Evolutionary conservation across 345 rosid genomes (phyloP).

Genomic region (Luvunga scandens): DNA sequence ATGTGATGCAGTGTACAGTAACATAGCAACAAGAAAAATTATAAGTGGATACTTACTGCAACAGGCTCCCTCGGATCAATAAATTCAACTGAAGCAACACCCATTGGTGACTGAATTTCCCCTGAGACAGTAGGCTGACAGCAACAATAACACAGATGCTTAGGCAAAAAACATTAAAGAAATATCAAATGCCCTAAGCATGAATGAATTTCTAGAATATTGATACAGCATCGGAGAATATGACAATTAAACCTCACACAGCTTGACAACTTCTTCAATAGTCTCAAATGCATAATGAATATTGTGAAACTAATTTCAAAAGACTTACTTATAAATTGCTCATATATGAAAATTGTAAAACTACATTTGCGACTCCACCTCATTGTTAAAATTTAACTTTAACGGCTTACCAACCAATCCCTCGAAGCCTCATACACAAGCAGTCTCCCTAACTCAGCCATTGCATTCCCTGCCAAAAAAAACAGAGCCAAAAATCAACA

Average conservation of each 20-base stretch:
- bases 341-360: neutral
- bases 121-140: slow-evolving; percentile 75
- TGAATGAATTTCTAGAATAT: neutral
- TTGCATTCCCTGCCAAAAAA: slow-evolving; percentile 53
- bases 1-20: neutral
- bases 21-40: neutral
- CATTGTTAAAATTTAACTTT: neutral
- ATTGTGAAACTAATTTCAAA: neutral
- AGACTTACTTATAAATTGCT: neutral
- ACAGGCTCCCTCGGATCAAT: slow-evolving; percentile 92
- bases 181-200: neutral
- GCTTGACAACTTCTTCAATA: neutral
- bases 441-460: slow-evolving; percentile 91
- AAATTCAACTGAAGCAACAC: slow-evolving; percentile 87
- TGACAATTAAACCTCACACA: neutral
- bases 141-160: slow-evolving; percentile 17
- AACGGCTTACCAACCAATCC: slow-evolving; percentile 79
- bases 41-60: slow-evolving; percentile 46
- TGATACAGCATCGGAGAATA: neutral
- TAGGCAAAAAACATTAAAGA: neutral
- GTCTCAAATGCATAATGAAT: neutral
- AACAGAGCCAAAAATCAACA: too few relatives aligned
- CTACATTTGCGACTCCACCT: neutral
- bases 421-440: slow-evolving; percentile 88
- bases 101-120: slow-evolving; percentile 91